Evolutionary conservation across 768 basidiomycete species (phyloP).

Genomic region (Thelephora ganbajun): DNA sequence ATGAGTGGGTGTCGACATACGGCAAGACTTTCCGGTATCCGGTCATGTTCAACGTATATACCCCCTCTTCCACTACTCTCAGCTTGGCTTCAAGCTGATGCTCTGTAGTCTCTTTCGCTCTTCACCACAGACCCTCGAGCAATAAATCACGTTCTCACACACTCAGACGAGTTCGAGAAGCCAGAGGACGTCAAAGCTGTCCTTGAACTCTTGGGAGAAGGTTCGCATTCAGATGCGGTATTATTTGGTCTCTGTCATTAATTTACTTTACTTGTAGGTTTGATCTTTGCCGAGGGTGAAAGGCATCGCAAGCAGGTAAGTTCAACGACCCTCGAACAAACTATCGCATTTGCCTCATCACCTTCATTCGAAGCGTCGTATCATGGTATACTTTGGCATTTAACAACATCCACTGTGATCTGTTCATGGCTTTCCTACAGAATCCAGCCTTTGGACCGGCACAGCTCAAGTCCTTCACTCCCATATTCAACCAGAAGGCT

Average conservation of each 20-base stretch:
- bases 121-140: background rate
- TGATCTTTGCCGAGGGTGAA: background rate
- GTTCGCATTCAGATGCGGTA: background rate
- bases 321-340: background rate
- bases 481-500: conserved; percentile 12
- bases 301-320: background rate
- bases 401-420: background rate
- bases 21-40: too few species aligned
- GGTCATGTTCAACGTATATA: too few species aligned
- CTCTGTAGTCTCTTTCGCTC: background rate
- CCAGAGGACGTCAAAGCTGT: background rate
- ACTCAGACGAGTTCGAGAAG: background rate
- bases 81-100: background rate
- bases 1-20: too few species aligned
- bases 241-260: background rate
- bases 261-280: background rate
- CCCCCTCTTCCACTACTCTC: background rate
- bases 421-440: background rate
- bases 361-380: background rate
- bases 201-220: background rate
- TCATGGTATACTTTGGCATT: background rate
- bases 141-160: background rate
- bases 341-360: background rate
- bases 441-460: conserved; percentile 18
- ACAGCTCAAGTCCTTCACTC: conserved; percentile 12